Evolutionary conservation across 768 basidiomycete species (phyloP).

Genomic region (Naganishia kalamii): DNA sequence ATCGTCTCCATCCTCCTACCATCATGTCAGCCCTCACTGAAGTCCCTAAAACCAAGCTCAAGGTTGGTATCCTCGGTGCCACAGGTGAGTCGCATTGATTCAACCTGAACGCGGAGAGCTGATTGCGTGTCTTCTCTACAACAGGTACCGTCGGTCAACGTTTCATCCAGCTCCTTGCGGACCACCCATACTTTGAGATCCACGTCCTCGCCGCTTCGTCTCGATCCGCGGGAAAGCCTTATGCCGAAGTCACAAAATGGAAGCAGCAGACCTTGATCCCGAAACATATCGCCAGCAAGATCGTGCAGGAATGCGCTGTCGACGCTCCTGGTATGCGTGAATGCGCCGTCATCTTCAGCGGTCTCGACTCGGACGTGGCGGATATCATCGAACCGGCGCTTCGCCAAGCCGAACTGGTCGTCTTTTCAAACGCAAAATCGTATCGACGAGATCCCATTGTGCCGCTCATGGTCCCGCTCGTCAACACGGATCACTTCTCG

Average conservation of each 20-base stretch:
- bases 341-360: constrained; percentile 85
- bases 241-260: constrained; percentile 68
- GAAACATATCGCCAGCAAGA: constrained; percentile 54
- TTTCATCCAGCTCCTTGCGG: constrained; percentile 78
- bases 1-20: background rate
- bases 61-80: constrained; percentile 49
- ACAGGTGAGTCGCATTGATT: constrained; percentile 36
- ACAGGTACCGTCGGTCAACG: constrained; percentile 84
- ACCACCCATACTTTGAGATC: constrained; percentile 84
- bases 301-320: constrained; percentile 70
- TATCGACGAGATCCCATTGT: constrained; percentile 84
- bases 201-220: constrained; percentile 82
- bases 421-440: constrained; percentile 98
- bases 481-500: constrained; percentile 76
- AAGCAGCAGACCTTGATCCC: constrained; percentile 80
- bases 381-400: constrained; percentile 89
- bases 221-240: constrained; percentile 76
- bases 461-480: constrained; percentile 92
- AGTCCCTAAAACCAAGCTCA: constrained; percentile 37
- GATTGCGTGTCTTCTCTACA: background rate
- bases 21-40: constrained; percentile 15
- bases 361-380: constrained; percentile 90
- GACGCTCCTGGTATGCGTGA: constrained; percentile 60
- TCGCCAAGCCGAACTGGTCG: constrained; percentile 74
- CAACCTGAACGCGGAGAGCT: background rate